These are phyloP conservation scores for Lodderomyces oxycetoniae DNA, from an alignment of 1,139 yeast species.

Conservation along the genomic window DNA sequence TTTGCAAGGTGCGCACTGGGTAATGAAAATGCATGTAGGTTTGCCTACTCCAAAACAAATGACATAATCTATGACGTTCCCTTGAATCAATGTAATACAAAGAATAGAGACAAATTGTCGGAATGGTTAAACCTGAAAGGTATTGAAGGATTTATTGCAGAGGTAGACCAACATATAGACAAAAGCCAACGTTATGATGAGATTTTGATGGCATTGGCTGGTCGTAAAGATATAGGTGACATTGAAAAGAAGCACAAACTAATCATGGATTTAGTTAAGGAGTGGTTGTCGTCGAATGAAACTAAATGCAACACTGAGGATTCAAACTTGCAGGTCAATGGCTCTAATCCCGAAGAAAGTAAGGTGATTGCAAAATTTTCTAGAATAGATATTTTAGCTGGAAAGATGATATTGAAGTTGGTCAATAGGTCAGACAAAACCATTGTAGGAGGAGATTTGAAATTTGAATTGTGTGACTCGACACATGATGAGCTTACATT, in stretches of 20 bases:
- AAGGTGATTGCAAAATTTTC: not conserved
- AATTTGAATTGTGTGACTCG: conserved; percentile 22
- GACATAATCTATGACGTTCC: conserved; percentile 28
- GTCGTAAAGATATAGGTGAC: conserved; percentile 17
- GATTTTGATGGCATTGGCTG: conserved; percentile 16
- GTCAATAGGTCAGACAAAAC: conserved; percentile 21
- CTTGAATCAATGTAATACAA: conserved; percentile 20
- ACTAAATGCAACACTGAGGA: not conserved
- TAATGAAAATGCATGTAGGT: not conserved
- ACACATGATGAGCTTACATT: conserved; percentile 12
- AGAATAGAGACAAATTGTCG: conserved; percentile 19
- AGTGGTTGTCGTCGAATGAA: not conserved
- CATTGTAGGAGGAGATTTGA: conserved; percentile 30
- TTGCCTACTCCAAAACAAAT: not conserved
- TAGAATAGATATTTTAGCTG: not conserved
- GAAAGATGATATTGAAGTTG: conserved; percentile 23
- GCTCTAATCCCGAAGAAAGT: not conserved
- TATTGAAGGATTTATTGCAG: conserved; percentile 18
- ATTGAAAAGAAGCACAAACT: not conserved
- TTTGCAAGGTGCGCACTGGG: not conserved
- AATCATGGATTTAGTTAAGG: not conserved
- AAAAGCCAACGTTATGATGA: conserved; percentile 26
- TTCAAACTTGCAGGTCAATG: not conserved
- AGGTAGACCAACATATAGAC: conserved; percentile 21
- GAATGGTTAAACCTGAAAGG: conserved; percentile 18